Evolutionary conservation across 768 basidiomycete genomes (phyloP), one percentile per base, ranked within the genome.

Genomic region (Hirschioporus abietinus): DNA sequence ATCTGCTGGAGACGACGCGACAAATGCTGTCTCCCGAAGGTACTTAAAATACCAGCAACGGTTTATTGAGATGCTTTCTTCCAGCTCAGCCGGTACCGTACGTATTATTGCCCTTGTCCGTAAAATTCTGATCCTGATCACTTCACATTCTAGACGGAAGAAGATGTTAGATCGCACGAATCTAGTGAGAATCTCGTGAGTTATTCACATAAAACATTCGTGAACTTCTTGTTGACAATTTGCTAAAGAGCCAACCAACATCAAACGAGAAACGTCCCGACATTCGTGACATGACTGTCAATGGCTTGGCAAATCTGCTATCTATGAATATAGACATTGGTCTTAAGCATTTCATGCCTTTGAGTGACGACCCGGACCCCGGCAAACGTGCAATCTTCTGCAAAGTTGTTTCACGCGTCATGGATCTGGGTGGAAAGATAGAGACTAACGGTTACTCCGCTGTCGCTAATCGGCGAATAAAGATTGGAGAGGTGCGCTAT

Each of bases 241-340:
- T 52, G 12, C 42, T 52, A 12, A 20, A 15, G 20, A 52, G 20
- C 12, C 42, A 52, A 10, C 42, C 42, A 15, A 15, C 12, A 52
- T 1, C 12, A 10, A 52, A 10, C 42, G 42, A 52, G 42, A 52
- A 15, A 15, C 42, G 42, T 15, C 20, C 83, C 0, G 88, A 90
- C 66, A 77, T 93, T 57, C 86, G 90, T 17, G 89, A 93, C 67
- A 78, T 92, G 18, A 88, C 93, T 58, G 91, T 96, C 67, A 84
- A 86, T 6, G 92, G 91, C 0, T 83, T 96, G 7, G 85, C 93
- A 0, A 88, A 94, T 68, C 81, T 96, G 7, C 88, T 96, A 65
- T 85, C 83, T 35, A 86, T 93, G 15, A 96, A 96, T 73, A 88
- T 91, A 18, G 92, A 95, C 72, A 89, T 87, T 70, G 95, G 93